Evolutionary conservation across 805 yeast genomes (phyloP).

Genomic region (Yueomyces sinensis): DNA sequence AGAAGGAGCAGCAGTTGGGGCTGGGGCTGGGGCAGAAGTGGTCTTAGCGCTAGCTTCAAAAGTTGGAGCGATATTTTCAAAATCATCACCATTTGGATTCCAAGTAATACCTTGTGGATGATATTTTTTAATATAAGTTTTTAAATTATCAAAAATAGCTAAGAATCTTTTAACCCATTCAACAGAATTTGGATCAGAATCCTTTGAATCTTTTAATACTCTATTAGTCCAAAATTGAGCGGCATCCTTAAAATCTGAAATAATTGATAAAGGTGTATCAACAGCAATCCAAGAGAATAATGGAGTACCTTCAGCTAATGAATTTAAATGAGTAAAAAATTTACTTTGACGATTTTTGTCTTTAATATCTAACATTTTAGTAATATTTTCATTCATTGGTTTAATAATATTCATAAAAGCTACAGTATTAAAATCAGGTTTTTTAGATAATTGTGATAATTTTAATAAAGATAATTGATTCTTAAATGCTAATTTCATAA

Average conservation of each 20-base stretch:
- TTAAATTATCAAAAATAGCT: slow-evolving; percentile 54
- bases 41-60: slow-evolving; percentile 18
- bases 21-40: slow-evolving; percentile 11
- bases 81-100: slow-evolving; percentile 47
- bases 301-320: slow-evolving; percentile 82
- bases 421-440: slow-evolving; percentile 48
- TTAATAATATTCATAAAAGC: slow-evolving; percentile 40
- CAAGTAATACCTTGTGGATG: slow-evolving; percentile 82
- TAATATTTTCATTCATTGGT: slow-evolving; percentile 56
- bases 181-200: slow-evolving; percentile 49
- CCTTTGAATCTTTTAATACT: slow-evolving; percentile 73
- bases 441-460: slow-evolving; percentile 45
- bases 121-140: slow-evolving; percentile 57
- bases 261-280: slow-evolving; percentile 58
- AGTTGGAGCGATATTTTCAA: slow-evolving; percentile 33
- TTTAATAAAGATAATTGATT: slow-evolving; percentile 45
- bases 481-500: slow-evolving; percentile 40
- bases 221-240: slow-evolving; percentile 92
- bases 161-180: slow-evolving; percentile 72
- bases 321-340: slow-evolving; percentile 56
- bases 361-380: slow-evolving; percentile 46
- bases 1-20: slow-evolving; percentile 14
- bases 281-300: slow-evolving; percentile 84
- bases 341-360: slow-evolving; percentile 63
- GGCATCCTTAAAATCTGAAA: slow-evolving; percentile 78